A percentile compares a stretch with the other conserved stretches of the same genome.
phyloP scores from a whole-genome alignment of 2,329 filamentous ascomycete genomes.

The Paracamarosporium sp. region DNA sequence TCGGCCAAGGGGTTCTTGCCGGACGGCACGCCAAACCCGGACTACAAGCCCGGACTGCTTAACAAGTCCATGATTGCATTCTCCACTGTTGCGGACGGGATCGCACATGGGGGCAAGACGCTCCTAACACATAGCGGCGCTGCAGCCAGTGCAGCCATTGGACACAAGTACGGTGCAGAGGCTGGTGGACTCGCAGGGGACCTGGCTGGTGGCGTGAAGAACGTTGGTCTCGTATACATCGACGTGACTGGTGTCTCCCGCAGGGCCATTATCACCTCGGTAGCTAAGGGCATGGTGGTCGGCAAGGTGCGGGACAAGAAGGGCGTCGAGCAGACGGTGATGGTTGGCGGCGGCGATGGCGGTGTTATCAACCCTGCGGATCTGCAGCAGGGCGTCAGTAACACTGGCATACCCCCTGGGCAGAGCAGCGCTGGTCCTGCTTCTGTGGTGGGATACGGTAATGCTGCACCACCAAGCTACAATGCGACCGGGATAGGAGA shows the following conservation, averaged over 20 bases:
- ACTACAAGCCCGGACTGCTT: conserved; percentile 87
- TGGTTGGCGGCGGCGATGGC: conserved; percentile 73
- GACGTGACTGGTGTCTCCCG: conserved; percentile 93
- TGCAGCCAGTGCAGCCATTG: conserved; percentile 84
- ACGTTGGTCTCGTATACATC: conserved; percentile 96
- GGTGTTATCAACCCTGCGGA: conserved; percentile 51
- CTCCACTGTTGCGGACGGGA: conserved; percentile 89
- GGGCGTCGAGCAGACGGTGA: conserved; percentile 67
- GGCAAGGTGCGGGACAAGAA: conserved; percentile 78
- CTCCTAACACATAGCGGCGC: conserved; percentile 76
- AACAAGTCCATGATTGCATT: conserved; percentile 98
- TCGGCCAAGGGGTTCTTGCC: conserved; percentile 69
- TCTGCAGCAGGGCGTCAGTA: conserved; percentile 32
- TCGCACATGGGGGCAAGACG: conserved; percentile 83
- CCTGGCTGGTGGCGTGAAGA: conserved; percentile 87
- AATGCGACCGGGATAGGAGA: conserved; percentile 41
- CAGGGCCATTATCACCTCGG: conserved; percentile 88
- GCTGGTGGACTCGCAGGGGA: conserved; percentile 79
- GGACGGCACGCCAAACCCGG: conserved; percentile 67
- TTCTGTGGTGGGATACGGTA: conserved; percentile 45
- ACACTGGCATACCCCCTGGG: conserved; percentile 35
- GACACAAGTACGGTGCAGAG: conserved; percentile 87
- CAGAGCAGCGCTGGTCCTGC: conserved; percentile 33
- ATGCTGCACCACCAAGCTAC: conserved; percentile 42
- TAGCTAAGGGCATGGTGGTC: conserved; percentile 93